phyloP scores from a whole-genome alignment of 2,329 filamentous ascomycete species.

The Fusarium pseudoanthophilum region DNA sequence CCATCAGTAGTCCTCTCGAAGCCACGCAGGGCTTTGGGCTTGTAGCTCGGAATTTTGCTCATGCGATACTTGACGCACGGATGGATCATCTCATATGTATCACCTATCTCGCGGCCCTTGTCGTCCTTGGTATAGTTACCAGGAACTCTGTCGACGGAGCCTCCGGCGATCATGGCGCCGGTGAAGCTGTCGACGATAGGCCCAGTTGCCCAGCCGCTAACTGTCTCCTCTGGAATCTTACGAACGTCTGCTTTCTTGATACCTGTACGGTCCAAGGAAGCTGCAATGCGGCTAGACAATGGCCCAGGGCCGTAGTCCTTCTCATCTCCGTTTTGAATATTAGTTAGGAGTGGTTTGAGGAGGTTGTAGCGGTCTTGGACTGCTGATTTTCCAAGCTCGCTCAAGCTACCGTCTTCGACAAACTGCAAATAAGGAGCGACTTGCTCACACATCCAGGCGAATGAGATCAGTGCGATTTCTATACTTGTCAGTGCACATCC shows the following conservation, averaged over 20 bases:
- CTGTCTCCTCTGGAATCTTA: constrained; percentile 25
- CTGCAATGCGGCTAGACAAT: constrained; percentile 21
- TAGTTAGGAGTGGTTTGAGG: constrained; percentile 34
- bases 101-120: constrained; percentile 16
- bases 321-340: constrained; percentile 28
- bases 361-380: constrained; percentile 38
- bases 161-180: constrained; percentile 26
- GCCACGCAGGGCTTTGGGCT: constrained; percentile 31
- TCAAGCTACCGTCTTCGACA: constrained; percentile 15
- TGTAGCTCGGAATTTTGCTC: constrained; percentile 31
- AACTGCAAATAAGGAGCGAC: constrained; percentile 34
- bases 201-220: constrained; percentile 41
- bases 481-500: background rate
- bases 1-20: constrained; percentile 21
- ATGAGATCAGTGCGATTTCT: constrained; percentile 44
- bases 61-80: constrained; percentile 40
- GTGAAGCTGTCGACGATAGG: constrained; percentile 43
- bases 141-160: constrained; percentile 27
- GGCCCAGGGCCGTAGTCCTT: constrained; percentile 28
- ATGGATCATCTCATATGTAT: constrained; percentile 39
- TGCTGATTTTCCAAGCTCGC: constrained; percentile 23
- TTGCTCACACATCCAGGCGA: constrained; percentile 45
- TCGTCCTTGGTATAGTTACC: constrained; percentile 31
- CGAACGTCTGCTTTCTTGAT: constrained; percentile 28
- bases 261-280: constrained; percentile 22